Percentiles rank a stretch among this genome's conserved stretches.
These are phyloP conservation scores for Penstemon eatonii DNA, from an alignment of 257 asterid genomes.

Conservation along the genomic window DNA sequence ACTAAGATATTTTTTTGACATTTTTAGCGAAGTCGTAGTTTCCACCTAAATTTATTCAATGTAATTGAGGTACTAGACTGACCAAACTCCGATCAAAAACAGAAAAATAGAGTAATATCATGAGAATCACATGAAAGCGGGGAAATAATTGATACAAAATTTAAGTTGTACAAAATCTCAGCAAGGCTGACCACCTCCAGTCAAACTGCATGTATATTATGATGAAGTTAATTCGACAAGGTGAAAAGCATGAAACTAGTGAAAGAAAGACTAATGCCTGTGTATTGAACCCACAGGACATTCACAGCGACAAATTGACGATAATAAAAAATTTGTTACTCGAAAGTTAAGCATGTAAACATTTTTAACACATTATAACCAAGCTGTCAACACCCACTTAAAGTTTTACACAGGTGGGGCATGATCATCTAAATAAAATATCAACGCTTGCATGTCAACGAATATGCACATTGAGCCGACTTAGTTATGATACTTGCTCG, in stretches of 20 bases:
- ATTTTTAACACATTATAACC: neutral
- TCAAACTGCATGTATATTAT: slow-evolving; percentile 5
- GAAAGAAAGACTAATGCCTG: neutral
- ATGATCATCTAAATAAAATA: neutral
- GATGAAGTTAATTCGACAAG: neutral
- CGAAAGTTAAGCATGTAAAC: neutral
- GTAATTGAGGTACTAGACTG: neutral
- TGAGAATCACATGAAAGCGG: neutral
- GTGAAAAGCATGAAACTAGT: neutral
- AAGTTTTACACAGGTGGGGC: neutral
- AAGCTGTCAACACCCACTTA: neutral
- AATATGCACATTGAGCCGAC: slow-evolving; percentile 9
- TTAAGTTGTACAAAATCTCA: neutral
- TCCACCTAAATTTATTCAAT: slow-evolving; percentile 14
- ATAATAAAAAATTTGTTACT: neutral
- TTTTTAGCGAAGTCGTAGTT: slow-evolving; percentile 19
- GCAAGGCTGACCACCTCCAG: slow-evolving; percentile 9
- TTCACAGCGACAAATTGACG: neutral
- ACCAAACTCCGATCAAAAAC: slow-evolving; percentile 11
- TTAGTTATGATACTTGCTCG: neutral
- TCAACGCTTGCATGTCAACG: neutral
- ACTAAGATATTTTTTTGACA: neutral
- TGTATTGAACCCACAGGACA: neutral
- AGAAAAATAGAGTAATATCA: slow-evolving; percentile 2
- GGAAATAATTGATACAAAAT: slow-evolving; percentile 9